Conservation (phyloP, 2,329 filamentous ascomycete species). For the Fusarium robinianum region DNA sequence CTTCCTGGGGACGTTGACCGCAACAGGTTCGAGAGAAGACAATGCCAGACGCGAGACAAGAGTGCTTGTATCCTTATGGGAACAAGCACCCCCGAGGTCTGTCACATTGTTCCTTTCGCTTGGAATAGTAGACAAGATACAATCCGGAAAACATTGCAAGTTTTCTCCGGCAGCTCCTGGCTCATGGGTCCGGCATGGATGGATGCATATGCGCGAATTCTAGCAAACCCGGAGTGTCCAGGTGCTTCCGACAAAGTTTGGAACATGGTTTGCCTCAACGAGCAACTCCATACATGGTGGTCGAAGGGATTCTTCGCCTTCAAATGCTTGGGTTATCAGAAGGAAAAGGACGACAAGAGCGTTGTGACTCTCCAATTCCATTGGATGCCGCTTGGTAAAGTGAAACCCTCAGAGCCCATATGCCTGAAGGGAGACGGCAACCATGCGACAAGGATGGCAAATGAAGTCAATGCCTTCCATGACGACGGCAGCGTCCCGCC, state of each 20-base stretch:
- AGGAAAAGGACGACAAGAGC: neutral
- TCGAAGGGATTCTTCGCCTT: neutral
- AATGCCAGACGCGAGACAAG: neutral
- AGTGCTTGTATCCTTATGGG: neutral
- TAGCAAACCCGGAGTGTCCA: neutral
- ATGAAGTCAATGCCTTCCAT: neutral
- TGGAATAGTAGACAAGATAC: slow-evolving; percentile 1
- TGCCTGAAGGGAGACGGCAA: neutral
- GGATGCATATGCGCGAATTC: neutral
- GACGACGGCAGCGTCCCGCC: neutral
- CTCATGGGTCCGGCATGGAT: neutral
- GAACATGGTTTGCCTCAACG: slow-evolving; percentile 9
- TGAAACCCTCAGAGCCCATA: neutral
- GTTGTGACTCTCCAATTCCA: slow-evolving; percentile 3
- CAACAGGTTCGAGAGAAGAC: neutral
- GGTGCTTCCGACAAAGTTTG: slow-evolving; percentile 2
- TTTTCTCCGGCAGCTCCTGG: fast-evolving
- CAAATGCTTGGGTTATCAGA: neutral
- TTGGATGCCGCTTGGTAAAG: slow-evolving; percentile 8
- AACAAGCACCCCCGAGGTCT: neutral
- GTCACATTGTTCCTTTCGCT: neutral
- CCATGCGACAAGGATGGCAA: neutral
- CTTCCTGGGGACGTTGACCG: no score
- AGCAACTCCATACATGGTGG: neutral
- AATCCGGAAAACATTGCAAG: neutral